Conservation (phyloP, 1,284 basidiomycete species). For the Retiboletus flavoniger region DNA sequence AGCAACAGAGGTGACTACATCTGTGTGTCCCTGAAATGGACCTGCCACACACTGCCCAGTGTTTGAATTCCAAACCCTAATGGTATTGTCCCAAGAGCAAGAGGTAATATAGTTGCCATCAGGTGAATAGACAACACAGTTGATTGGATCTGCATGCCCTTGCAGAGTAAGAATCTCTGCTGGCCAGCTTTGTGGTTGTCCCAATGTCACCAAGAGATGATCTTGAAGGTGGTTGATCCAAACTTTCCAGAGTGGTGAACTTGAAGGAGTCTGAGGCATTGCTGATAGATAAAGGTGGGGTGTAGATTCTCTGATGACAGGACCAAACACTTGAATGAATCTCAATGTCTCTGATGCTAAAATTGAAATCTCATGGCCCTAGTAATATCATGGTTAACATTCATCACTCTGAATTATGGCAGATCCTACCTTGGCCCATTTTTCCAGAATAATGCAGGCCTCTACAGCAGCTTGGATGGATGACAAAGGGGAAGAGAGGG, state of each 20-base stretch:
- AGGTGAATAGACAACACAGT: neutral
- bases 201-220: neutral
- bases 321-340: conserved; percentile 2
- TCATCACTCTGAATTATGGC: neutral
- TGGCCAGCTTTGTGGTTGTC: neutral
- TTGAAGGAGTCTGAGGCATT: neutral
- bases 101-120: neutral
- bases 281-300: conserved; percentile 1
- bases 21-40: too few species aligned
- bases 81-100: neutral
- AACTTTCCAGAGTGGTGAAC: neutral
- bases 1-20: neutral
- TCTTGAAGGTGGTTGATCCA: neutral
- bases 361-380: neutral
- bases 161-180: neutral
- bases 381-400: neutral
- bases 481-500: neutral
- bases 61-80: too few species aligned
- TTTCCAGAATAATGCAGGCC: neutral
- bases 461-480: neutral
- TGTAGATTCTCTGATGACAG: neutral
- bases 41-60: too few species aligned
- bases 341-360: conserved; percentile 4
- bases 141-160: neutral
- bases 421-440: conserved; percentile 1